phyloP scores from a whole-genome alignment of 2,329 filamentous ascomycete species.

The Penicillium sp. region DNA sequence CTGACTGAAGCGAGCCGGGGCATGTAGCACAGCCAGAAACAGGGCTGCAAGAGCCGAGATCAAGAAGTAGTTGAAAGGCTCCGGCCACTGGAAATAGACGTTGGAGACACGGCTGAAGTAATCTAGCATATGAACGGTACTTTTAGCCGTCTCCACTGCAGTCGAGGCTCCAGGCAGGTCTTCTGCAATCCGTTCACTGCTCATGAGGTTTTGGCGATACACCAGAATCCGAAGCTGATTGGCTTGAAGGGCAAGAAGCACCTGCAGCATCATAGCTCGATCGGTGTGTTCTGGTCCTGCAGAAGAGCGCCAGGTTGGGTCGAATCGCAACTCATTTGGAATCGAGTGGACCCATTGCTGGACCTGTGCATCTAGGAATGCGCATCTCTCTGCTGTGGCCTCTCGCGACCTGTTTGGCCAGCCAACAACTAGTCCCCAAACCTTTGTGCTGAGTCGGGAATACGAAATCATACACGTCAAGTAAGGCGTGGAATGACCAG shows the following conservation, averaged over 20 bases:
- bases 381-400: constrained; percentile 41
- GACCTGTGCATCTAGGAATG: constrained; percentile 44
- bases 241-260: constrained; percentile 47
- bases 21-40: constrained; percentile 49
- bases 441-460: constrained; percentile 47
- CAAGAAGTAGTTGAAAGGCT: constrained; percentile 46
- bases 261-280: constrained; percentile 44
- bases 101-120: constrained; percentile 39
- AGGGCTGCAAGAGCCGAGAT: constrained; percentile 42
- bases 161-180: constrained; percentile 39
- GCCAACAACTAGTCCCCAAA: constrained; percentile 48
- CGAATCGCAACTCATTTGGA: constrained; percentile 43
- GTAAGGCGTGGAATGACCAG: constrained; percentile 41
- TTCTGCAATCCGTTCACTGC: constrained; percentile 36
- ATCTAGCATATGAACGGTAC: constrained; percentile 39
- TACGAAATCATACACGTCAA: constrained; percentile 52
- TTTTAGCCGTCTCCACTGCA: constrained; percentile 44
- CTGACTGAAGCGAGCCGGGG: constrained; percentile 44
- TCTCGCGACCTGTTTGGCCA: constrained; percentile 35
- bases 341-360: constrained; percentile 51
- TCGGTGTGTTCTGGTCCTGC: constrained; percentile 24
- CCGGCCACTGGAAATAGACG: constrained; percentile 42
- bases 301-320: constrained; percentile 25
- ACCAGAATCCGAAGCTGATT: constrained; percentile 50
- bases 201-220: constrained; percentile 46